Percentiles rank a stretch among this genome's conserved stretches.
phyloP scores from a whole-genome alignment of 202 grass and related monocot species.

The Carex sylvatica region DNA sequence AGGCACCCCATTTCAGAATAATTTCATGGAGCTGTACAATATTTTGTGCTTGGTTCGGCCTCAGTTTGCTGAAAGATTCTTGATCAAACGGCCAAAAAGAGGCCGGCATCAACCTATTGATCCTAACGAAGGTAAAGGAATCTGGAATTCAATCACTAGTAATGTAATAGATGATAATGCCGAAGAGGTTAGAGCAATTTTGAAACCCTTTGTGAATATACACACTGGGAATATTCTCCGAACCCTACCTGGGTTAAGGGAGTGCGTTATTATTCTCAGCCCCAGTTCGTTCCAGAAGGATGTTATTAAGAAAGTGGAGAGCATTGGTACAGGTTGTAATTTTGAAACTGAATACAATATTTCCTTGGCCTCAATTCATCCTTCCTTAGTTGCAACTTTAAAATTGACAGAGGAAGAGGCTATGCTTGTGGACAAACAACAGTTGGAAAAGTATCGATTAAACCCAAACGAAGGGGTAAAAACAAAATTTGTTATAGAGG shows the following conservation, averaged over 20 bases:
- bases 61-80: slow-evolving; percentile 81
- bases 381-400: slow-evolving; percentile 58
- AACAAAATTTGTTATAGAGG: slow-evolving; percentile 86
- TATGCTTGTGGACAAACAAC: slow-evolving; percentile 49
- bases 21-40: slow-evolving; percentile 93
- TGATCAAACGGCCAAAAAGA: slow-evolving; percentile 45
- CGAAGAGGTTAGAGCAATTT: slow-evolving; percentile 71
- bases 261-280: slow-evolving; percentile 62
- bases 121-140: slow-evolving; percentile 59
- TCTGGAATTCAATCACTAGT: slow-evolving; percentile 86
- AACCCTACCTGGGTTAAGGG: slow-evolving; percentile 73
- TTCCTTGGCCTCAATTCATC: slow-evolving; percentile 82
- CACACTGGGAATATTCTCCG: slow-evolving; percentile 83
- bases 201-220: slow-evolving; percentile 95
- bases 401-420: slow-evolving; percentile 73
- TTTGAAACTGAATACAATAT: slow-evolving; percentile 78
- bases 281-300: slow-evolving; percentile 52
- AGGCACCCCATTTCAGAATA: slow-evolving; percentile 94
- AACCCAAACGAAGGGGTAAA: slow-evolving; percentile 75
- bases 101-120: slow-evolving; percentile 34
- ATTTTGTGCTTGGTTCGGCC: slow-evolving; percentile 85
- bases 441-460: slow-evolving; percentile 51
- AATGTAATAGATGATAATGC: slow-evolving; percentile 79
- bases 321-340: slow-evolving; percentile 65
- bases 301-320: slow-evolving; percentile 83